Evolutionary conservation across 805 yeast species (phyloP).

Genomic region (Debaryomyces castellii): DNA sequence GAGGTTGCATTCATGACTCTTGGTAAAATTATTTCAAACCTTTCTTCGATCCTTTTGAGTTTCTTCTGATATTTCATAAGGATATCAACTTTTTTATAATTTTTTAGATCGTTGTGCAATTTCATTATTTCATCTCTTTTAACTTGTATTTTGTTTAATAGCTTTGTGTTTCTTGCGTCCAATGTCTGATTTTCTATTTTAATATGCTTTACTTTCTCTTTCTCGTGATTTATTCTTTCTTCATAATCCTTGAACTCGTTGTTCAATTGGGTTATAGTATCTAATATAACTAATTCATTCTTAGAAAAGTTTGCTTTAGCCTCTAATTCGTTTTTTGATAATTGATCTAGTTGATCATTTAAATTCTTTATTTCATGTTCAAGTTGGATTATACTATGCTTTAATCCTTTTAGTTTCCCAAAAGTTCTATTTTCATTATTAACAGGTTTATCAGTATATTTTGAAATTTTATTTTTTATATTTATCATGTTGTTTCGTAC

Average conservation of each 20-base stretch:
- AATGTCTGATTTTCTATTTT: constrained; percentile 21
- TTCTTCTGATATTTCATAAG: constrained; percentile 23
- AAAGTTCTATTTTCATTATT: constrained; percentile 28
- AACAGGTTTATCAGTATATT: constrained; percentile 20
- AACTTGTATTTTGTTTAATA: constrained; percentile 21
- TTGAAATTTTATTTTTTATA: constrained; percentile 30
- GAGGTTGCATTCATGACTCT: constrained; percentile 24
- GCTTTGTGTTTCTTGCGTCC: constrained; percentile 23
- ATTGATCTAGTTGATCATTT: constrained; percentile 14
- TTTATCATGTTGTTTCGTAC: constrained; percentile 31
- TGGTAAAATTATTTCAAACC: constrained; percentile 36
- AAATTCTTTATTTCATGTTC: constrained; percentile 33
- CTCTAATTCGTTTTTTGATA: constrained; percentile 11
- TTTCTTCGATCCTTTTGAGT: constrained; percentile 28
- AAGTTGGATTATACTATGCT: constrained; percentile 38
- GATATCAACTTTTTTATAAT: constrained; percentile 25
- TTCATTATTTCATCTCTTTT: constrained; percentile 25
- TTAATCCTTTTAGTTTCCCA: constrained; percentile 40
- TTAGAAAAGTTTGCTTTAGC: constrained; percentile 13
- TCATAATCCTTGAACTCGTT: constrained; percentile 22
- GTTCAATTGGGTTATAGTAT: constrained; percentile 23
- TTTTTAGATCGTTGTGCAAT: constrained; percentile 24
- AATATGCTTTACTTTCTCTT: constrained; percentile 17
- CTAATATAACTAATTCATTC: constrained; percentile 16
- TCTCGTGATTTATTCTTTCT: constrained; percentile 18